A percentile compares a stretch with the other conserved stretches of the same genome.
Conservation (phyloP, 202 grass and related monocot species). For the Carex arenaria region DNA sequence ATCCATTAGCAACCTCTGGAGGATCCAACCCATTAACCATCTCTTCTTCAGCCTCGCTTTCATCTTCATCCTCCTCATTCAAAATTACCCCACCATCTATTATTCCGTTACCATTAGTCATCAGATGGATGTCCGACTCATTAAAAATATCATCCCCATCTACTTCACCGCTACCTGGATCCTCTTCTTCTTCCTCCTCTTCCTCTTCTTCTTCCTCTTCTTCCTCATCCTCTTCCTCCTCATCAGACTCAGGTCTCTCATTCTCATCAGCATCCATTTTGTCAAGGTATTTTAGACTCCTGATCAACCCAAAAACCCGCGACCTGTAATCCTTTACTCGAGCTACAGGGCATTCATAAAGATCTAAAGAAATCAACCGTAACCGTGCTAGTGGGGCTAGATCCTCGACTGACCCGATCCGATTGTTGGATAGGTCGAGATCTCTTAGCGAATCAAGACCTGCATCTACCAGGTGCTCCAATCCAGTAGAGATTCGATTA, state of each 20-base stretch:
- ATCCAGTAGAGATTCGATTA: slow-evolving; percentile 87
- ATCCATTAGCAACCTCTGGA: slow-evolving; percentile 56
- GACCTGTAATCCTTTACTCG: slow-evolving; percentile 89
- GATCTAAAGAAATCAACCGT: slow-evolving; percentile 76
- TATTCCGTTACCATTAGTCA: slow-evolving; percentile 14
- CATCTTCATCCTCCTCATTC: slow-evolving; percentile 79
- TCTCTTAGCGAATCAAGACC: slow-evolving; percentile 68
- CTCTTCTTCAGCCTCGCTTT: slow-evolving; percentile 82
- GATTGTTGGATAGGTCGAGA: slow-evolving; percentile 92
- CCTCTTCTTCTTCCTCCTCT: slow-evolving; percentile 68
- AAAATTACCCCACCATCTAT: slow-evolving; percentile 51
- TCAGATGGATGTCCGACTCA: slow-evolving; percentile 22
- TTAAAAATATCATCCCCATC: slow-evolving; percentile 41
- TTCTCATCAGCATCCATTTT: slow-evolving; percentile 98
- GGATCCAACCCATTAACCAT: slow-evolving; percentile 38
- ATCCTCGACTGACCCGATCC: slow-evolving; percentile 72
- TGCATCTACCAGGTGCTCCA: slow-evolving; percentile 73
- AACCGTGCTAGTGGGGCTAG: slow-evolving; percentile 68
- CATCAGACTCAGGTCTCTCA: slow-evolving; percentile 88
- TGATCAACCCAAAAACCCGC: slow-evolving; percentile 77
- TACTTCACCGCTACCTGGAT: slow-evolving; percentile 85
- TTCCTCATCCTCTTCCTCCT: slow-evolving; percentile 70
- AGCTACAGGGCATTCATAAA: slow-evolving; percentile 91
- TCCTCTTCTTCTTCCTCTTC: slow-evolving; percentile 52
- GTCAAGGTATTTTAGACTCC: slow-evolving; percentile 79